Evolutionary conservation across 73 alveolate species (phyloP).

Genomic region (Tetrahymena elliotti): DNA sequence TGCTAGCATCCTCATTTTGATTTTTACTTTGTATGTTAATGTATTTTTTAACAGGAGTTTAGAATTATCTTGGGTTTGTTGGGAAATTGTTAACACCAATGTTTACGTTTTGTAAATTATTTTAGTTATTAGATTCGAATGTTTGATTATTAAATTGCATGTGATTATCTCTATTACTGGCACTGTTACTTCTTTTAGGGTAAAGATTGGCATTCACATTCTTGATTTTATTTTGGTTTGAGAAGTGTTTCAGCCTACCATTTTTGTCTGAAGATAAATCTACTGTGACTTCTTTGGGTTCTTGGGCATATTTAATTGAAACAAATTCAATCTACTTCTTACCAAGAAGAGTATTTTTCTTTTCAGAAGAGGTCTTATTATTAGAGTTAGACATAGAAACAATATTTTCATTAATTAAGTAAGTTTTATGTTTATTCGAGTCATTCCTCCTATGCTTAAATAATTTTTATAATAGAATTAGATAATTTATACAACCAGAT

Average conservation of each 20-base stretch:
- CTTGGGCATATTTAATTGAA: neutral
- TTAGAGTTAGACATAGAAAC: neutral
- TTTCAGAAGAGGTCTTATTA: neutral
- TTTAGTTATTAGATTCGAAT: neutral
- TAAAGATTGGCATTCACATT: neutral
- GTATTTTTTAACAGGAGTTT: neutral
- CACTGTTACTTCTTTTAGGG: neutral
- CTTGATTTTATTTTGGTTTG: neutral
- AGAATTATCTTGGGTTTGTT: neutral
- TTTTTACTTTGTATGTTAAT: neutral
- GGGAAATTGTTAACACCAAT: too few species aligned
- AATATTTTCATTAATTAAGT: neutral
- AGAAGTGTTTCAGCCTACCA: neutral
- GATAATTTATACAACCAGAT: neutral
- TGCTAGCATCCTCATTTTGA: neutral
- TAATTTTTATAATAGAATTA: too few species aligned
- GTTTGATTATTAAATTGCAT: neutral
- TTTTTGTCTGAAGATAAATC: neutral
- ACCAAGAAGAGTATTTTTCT: neutral
- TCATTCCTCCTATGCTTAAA: neutral
- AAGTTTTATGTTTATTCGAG: neutral
- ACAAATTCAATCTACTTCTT: neutral
- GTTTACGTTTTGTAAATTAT: neutral
- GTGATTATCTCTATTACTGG: neutral
- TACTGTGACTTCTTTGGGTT: neutral